phyloP scores from a whole-genome alignment of 1,139 yeast species.

The Scheffersomyces stambukii region DNA sequence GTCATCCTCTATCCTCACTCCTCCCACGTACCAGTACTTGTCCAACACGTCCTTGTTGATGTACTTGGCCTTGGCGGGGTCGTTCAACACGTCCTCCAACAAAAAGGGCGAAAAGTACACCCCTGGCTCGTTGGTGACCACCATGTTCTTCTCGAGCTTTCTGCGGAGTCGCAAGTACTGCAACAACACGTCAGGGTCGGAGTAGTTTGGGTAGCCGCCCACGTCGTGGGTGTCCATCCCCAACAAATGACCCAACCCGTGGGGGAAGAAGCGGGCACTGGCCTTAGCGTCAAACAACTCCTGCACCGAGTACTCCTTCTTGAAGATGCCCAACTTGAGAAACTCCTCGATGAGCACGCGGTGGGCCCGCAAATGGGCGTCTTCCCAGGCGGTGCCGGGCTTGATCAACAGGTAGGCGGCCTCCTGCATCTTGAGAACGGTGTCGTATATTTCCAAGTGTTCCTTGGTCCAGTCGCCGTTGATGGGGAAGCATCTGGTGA shows the following conservation, averaged over 20 bases:
- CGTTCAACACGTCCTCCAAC: slow-evolving; percentile 59
- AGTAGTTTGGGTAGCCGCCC: slow-evolving; percentile 82
- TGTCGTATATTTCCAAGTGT: slow-evolving; percentile 73
- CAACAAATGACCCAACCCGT: slow-evolving; percentile 88
- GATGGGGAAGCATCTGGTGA: slow-evolving; percentile 92
- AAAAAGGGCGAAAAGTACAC: slow-evolving; percentile 83
- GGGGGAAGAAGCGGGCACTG: slow-evolving; percentile 84
- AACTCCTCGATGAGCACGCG: slow-evolving; percentile 69
- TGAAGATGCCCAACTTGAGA: slow-evolving; percentile 72
- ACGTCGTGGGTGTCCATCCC: slow-evolving; percentile 98
- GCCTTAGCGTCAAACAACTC: slow-evolving; percentile 69
- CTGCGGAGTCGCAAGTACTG: slow-evolving; percentile 80
- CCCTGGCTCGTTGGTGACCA: slow-evolving; percentile 94
- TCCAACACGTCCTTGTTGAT: slow-evolving; percentile 65
- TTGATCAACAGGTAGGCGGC: slow-evolving; percentile 63
- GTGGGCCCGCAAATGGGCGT: slow-evolving; percentile 77
- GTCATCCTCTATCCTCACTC: slow-evolving; percentile 95
- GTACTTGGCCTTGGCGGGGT: slow-evolving; percentile 53
- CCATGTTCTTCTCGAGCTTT: slow-evolving; percentile 69
- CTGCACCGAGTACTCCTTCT: slow-evolving; percentile 50
- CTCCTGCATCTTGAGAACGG: slow-evolving; percentile 82
- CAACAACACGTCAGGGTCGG: slow-evolving; percentile 73
- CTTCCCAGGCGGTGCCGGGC: slow-evolving; percentile 88
- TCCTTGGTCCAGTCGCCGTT: slow-evolving; percentile 87
- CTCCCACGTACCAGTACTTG: slow-evolving; percentile 84